A percentile compares a stretch with the other conserved stretches of the same genome.
Conservation (phyloP, 2,329 filamentous ascomycete species). For the Colletotrichum tofieldiae region DNA sequence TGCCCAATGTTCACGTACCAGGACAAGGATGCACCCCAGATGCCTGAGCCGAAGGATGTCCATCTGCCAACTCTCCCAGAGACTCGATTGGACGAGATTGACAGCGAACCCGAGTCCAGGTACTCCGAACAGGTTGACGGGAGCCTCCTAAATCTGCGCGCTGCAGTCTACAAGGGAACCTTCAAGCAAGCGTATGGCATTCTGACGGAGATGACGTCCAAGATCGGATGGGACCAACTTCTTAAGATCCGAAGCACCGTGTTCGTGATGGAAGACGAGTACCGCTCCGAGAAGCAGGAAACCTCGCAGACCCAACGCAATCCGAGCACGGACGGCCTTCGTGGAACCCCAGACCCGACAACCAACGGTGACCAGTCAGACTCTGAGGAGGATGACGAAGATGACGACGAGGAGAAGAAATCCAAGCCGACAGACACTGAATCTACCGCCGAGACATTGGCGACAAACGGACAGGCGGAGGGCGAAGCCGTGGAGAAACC, state of each 20-base stretch:
- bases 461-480: constrained; percentile 52
- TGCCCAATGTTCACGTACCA: constrained; percentile 99
- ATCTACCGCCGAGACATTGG: constrained; percentile 47
- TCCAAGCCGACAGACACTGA: constrained; percentile 51
- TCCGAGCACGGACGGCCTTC: constrained; percentile 84
- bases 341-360: constrained; percentile 76
- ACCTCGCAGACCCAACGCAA: constrained; percentile 73
- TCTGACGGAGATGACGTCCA: constrained; percentile 94
- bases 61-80: constrained; percentile 90
- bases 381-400: constrained; percentile 48
- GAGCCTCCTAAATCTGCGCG: constrained; percentile 87
- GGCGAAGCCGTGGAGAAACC: constrained; percentile 80
- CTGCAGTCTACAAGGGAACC: constrained; percentile 92
- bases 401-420: constrained; percentile 55
- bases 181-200: constrained; percentile 96
- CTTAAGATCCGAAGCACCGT: constrained; percentile 96
- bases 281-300: constrained; percentile 87
- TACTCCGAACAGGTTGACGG: constrained; percentile 90
- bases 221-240: constrained; percentile 98
- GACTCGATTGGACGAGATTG: constrained; percentile 94
- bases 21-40: constrained; percentile 94
- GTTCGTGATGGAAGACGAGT: constrained; percentile 99
- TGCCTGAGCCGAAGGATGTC: constrained; percentile 93
- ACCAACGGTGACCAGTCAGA: constrained; percentile 63
- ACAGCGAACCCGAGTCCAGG: constrained; percentile 87